Percentiles rank a stretch among this genome's conserved stretches.
phyloP scores from a whole-genome alignment of 208 protist species.

The Acanthamoeba lenticulata region DNA sequence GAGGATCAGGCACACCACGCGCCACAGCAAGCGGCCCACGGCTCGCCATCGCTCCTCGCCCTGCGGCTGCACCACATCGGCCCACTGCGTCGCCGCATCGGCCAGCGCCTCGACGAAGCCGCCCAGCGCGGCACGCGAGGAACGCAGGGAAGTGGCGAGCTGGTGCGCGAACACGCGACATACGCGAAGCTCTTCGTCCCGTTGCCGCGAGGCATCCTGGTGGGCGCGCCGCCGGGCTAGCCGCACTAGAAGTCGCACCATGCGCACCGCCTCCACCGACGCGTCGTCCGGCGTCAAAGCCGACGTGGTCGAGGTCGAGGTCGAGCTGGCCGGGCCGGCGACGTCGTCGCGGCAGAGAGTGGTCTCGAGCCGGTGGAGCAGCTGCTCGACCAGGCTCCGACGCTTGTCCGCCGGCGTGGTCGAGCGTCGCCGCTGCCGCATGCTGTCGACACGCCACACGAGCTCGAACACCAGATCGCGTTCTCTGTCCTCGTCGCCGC shows the following conservation, averaged over 20 bases:
- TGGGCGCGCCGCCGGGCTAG: not conserved
- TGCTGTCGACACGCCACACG: not conserved
- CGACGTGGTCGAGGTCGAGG: no score
- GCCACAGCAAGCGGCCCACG: not conserved
- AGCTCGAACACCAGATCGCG: not conserved
- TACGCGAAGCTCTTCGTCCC: not conserved
- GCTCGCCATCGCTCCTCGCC: not conserved
- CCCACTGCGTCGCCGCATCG: not conserved
- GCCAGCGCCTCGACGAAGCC: not conserved
- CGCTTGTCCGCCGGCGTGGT: not conserved
- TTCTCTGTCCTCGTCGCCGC: not conserved
- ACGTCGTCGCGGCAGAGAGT: not conserved
- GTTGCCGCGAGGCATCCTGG: not conserved
- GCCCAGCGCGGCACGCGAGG: not conserved
- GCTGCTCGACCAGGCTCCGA: not conserved
- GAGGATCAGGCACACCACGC: not conserved
- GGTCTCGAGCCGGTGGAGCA: not conserved
- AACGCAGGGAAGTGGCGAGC: not conserved
- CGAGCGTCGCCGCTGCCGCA: not conserved
- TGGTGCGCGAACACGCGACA: not conserved
- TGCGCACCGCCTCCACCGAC: not conserved
- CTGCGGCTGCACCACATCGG: not conserved
- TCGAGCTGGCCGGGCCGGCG: not conserved
- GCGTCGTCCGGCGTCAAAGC: not conserved
- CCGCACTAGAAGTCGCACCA: not conserved